These are phyloP conservation scores for Kazachstania psychrophila DNA, from an alignment of 805 yeast genomes.

Conservation along the genomic window DNA sequence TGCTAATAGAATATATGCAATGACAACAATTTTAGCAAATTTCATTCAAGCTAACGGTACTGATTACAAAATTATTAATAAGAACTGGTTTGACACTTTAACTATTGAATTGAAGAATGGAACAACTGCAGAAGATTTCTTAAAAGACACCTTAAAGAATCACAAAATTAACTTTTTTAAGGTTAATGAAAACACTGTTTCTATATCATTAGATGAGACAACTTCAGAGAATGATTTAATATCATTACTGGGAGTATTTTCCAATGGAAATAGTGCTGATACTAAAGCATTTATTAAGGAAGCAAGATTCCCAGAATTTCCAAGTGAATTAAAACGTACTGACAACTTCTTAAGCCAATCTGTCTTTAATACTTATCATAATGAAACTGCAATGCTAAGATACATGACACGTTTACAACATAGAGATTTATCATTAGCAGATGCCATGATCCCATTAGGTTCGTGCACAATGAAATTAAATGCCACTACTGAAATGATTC, in stretches of 20 bases:
- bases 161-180: constrained; percentile 71
- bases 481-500: constrained; percentile 90
- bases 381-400: constrained; percentile 91
- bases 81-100: constrained; percentile 79
- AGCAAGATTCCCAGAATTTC: constrained; percentile 39
- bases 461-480: constrained; percentile 98
- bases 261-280: constrained; percentile 12
- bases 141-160: constrained; percentile 39
- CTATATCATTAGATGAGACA: constrained; percentile 88
- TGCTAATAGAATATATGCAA: constrained; percentile 65
- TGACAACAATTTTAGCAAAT: constrained; percentile 62
- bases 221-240: constrained; percentile 53
- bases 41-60: constrained; percentile 35
- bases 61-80: constrained; percentile 35
- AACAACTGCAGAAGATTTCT: constrained; percentile 44
- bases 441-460: constrained; percentile 95
- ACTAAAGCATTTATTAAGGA: constrained; percentile 6
- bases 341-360: constrained; percentile 57
- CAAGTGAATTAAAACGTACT: constrained; percentile 41
- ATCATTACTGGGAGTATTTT: constrained; percentile 50
- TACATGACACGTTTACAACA: constrained; percentile 77
- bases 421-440: constrained; percentile 86
- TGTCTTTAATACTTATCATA: constrained; percentile 80
- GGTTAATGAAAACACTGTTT: constrained; percentile 50
- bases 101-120: constrained; percentile 46